Base-by-base conservation (phyloP, 768 basidiomycete species). In the Pisolithus orientalis region DNA sequence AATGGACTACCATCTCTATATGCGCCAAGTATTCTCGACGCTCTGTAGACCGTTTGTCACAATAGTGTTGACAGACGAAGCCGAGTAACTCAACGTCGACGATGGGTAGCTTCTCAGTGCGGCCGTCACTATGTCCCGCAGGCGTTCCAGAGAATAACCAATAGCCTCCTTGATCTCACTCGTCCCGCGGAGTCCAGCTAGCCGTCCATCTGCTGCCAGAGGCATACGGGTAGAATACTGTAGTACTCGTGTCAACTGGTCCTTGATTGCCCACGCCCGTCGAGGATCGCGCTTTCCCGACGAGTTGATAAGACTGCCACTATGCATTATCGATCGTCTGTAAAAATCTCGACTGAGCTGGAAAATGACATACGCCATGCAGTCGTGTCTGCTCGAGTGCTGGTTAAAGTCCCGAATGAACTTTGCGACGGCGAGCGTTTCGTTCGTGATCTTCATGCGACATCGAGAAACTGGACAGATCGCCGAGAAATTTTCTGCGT, bases 1-100 rank as follows among this genome's bases (percentile, higher is more conserved):
- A 79, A 84, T 0, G 72, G 69, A 49, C 75, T 72, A 27, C 77
- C 78, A 25, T 79, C 70, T 3, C 55, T 61, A 59, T 85, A 84
- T 0, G 80, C 80, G 39, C 68, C 67, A 64, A 80, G 62, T n/a
- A 82, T 70, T 38, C 73, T 70, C 3, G 62, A 58, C 39, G 68
- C 60, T 39, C 78, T 79, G 34, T 14, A 38, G 37, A 21, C 31
- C 3, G 16, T 16, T 54, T 45, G 37, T 11, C 25, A 13, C 34
- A 42, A 11, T 54, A 21, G 7, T 24, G 10, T 4, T 28, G 49
- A 11, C 25, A 28, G 14, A 13, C 21, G 5, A 48, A 21, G 44
- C 32, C 1, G 14, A 27, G 5, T 50, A 52, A 58, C 61, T 62
- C 59, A 34, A 75, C 56, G 50, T 62, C 47, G 57, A 39, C 21